Evolutionary conservation across 148 eudicot genomes (phyloP).

Genomic region (Chenopodium berlandieri): DNA sequence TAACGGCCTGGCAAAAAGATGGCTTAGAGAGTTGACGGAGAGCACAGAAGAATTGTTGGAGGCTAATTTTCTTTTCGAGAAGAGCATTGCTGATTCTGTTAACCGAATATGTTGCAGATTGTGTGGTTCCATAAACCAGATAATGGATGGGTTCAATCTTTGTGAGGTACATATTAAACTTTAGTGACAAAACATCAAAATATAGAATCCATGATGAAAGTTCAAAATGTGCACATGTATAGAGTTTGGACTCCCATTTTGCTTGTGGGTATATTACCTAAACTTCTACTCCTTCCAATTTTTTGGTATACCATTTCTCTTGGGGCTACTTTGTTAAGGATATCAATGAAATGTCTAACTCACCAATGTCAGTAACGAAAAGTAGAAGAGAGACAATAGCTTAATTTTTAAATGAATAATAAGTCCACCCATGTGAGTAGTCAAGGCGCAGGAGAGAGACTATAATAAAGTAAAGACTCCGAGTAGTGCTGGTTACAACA

Average conservation of each 20-base stretch:
- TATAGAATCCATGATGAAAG: background rate
- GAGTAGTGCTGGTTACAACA: too few species aligned
- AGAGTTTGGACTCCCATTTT: background rate
- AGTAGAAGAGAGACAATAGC: too few species aligned
- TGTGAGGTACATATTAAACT: constrained; percentile 47
- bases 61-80: constrained; percentile 60
- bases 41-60: constrained; percentile 42
- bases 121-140: constrained; percentile 37
- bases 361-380: too few species aligned
- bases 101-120: constrained; percentile 61
- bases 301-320: too few species aligned
- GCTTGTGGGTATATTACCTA: background rate
- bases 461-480: too few species aligned
- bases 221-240: background rate
- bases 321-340: too few species aligned
- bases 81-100: constrained; percentile 38
- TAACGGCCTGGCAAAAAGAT: constrained; percentile 54
- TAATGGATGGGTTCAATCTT: constrained; percentile 49
- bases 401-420: too few species aligned
- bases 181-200: too few species aligned
- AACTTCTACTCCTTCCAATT: background rate
- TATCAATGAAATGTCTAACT: too few species aligned
- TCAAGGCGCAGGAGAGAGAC: too few species aligned
- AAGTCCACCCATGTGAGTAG: too few species aligned
- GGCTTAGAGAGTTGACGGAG: constrained; percentile 66